Base-by-base conservation (phyloP, 179 eudicot genomes). In the Drosera spatulata region DNA sequence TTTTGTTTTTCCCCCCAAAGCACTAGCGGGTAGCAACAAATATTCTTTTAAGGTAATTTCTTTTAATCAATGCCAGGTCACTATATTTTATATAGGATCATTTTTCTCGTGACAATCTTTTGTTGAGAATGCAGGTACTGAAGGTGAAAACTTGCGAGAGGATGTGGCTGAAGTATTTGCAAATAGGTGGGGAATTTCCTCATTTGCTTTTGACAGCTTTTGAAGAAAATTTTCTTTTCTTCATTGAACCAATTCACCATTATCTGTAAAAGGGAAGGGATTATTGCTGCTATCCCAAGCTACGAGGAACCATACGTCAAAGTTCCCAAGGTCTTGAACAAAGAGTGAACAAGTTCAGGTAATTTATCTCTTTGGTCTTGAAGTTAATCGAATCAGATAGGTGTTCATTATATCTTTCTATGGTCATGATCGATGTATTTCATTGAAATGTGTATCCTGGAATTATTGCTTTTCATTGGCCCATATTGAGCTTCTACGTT, bases 261-360 rank as follows among this genome's bases (percentile, higher is more conserved):
- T 57, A 42, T 66, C 13, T 6, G 66, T 14, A 58, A 61, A 39
- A 88, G 96, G 80, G 91, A 91, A 59, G 88, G 82, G 59, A 85
- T 91, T 58, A 71, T 85, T 55, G 78, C 81, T 37, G 81, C 83
- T 39, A 71, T 91, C 15, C 98, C 96, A 50, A 77, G 76, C 67
- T 91, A 76, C 39, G 87, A 88, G 61, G 95, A 84, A 60, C 80
- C 96, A 39, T 91, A 80, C 63, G 82, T 91, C 67, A 85, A 85
- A 78, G 96, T 91, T 69, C 98, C 96, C n/a, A 84, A 85, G 72
- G 85, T 88, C 61, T 61, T 91, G 73, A 85, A 82, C 80, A 87
- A 83, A 73, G 91, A 87, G 69, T 89, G 63, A 71, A 64, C 13
- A 49, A 33, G 40, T 46, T 69, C 50, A 59, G 71, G 75, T 63